Percentiles rank a stretch among this genome's conserved stretches.
These are phyloP conservation scores for Kodamaea kaohsiungensis DNA, from an alignment of 805 yeast genomes.

Conservation along the genomic window DNA sequence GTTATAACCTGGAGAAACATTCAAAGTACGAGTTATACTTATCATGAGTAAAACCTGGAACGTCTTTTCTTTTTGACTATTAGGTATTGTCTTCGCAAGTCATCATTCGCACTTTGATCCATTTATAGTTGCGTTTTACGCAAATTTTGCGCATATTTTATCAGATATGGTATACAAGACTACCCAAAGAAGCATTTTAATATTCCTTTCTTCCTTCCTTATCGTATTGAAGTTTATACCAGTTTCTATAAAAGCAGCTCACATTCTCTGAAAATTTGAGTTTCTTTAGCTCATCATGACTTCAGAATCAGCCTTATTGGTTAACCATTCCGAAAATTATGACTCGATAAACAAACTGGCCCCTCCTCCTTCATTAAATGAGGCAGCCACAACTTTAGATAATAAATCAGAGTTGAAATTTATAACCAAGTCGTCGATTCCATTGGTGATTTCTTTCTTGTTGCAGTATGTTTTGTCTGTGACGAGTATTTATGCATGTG, in stretches of 20 bases:
- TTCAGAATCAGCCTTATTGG: constrained; percentile 27
- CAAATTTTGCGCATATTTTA: neutral
- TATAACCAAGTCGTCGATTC: constrained; percentile 20
- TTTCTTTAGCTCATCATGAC: constrained; percentile 16
- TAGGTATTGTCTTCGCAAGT: too few relatives aligned
- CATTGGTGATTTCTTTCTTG: constrained; percentile 25
- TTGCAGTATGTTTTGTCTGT: constrained; percentile 26
- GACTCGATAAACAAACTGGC: constrained; percentile 15
- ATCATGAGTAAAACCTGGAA: too few relatives aligned
- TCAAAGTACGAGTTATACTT: too few relatives aligned
- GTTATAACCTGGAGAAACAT: too few relatives aligned
- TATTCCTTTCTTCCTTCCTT: too few relatives aligned
- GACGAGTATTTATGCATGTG: constrained; percentile 25
- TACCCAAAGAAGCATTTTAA: too few relatives aligned
- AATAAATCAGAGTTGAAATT: constrained; percentile 13
- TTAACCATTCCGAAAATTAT: constrained; percentile 20
- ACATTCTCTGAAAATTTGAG: neutral
- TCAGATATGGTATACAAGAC: neutral
- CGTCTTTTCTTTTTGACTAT: too few relatives aligned
- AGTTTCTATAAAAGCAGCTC: neutral
- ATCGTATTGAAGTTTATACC: neutral
- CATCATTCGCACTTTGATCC: too few relatives aligned
- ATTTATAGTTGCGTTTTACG: too few relatives aligned
- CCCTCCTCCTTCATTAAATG: neutral
- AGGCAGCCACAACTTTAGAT: constrained; percentile 3